phyloP scores from a whole-genome alignment of 225 moss, liverwort and hornwort genomes.

The Ulota crispa region DNA sequence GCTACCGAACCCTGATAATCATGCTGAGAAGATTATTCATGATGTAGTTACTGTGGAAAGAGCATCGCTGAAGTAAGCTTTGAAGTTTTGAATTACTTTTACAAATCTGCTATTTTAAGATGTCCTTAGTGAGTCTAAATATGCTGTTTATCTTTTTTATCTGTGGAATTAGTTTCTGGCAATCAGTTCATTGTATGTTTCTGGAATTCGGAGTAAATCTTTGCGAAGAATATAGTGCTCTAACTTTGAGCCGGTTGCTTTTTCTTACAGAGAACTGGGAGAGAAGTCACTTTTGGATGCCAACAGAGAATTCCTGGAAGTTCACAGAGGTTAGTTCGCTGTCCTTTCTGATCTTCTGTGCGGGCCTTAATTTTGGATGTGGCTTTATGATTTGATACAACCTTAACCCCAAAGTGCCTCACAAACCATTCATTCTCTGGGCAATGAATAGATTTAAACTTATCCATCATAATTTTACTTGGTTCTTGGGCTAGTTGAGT shows the following conservation, averaged over 20 bases:
- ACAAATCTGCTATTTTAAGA: not conserved
- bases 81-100: not conserved
- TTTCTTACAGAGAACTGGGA: conserved; percentile 42
- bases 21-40: conserved; percentile 64
- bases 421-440: too few species aligned
- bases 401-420: not conserved
- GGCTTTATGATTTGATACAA: not conserved
- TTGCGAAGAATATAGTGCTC: not conserved
- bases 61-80: conserved; percentile 49
- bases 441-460: too few species aligned
- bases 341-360: not conserved
- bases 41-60: conserved; percentile 68
- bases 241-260: not conserved
- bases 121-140: not conserved
- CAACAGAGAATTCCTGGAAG: conserved; percentile 61
- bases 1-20: conserved; percentile 54
- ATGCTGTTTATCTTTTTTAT: not conserved
- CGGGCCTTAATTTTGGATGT: not conserved
- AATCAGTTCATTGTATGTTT: not conserved
- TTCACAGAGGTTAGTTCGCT: conserved; percentile 40
- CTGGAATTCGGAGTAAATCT: not conserved
- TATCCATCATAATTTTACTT: too few species aligned
- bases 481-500: too few species aligned
- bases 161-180: not conserved
- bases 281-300: conserved; percentile 59